Evolutionary conservation across 257 asterid species (phyloP).

Genomic region (Solanum medicagineum): DNA sequence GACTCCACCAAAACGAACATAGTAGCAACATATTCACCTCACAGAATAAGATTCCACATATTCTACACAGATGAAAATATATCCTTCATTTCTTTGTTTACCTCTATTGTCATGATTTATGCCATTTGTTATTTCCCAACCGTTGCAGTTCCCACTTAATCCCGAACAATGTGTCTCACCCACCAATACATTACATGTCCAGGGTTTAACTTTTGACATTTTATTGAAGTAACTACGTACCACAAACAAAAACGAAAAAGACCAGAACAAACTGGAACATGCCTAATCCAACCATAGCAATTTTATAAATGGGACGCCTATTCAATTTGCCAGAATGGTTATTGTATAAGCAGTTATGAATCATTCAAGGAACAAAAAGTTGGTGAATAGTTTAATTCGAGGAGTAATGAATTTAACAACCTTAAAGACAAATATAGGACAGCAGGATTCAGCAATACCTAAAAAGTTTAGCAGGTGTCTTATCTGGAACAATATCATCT

Average conservation of each 20-base stretch:
- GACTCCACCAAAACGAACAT: background rate
- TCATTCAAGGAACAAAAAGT: background rate
- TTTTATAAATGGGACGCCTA: background rate
- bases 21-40: background rate
- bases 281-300: background rate
- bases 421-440: background rate
- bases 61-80: background rate
- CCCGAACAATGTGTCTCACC: background rate
- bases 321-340: background rate
- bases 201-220: background rate
- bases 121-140: background rate
- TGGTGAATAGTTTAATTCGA: background rate
- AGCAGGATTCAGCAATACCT: conserved; percentile 29
- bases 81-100: background rate
- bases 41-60: background rate
- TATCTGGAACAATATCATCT: conserved; percentile 83
- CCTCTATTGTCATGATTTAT: background rate
- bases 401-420: background rate
- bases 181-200: background rate
- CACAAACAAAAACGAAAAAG: background rate
- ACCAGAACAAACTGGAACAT: background rate
- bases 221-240: background rate
- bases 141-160: background rate
- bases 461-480: conserved; percentile 62
- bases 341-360: background rate